Conservation (phyloP, 768 basidiomycete species). For the Hypholoma fasciculare region DNA sequence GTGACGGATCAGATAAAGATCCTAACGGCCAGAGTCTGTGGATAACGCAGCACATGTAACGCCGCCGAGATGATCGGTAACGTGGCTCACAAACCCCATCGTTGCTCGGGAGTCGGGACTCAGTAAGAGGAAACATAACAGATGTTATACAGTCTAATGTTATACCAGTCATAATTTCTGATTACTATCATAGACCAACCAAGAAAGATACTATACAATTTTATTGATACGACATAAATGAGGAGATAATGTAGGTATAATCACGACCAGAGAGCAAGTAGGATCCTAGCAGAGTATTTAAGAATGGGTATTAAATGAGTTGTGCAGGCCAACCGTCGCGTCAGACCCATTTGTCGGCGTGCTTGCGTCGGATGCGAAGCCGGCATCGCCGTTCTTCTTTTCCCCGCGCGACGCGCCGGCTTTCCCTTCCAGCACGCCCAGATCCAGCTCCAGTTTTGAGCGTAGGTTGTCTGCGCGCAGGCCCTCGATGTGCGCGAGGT, state of each 20-base stretch:
- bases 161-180: no score
- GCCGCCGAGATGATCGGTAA: no score
- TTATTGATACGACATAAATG: constrained; percentile 9
- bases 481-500: constrained; percentile 73
- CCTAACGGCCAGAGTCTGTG: no score
- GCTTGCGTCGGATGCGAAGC: constrained; percentile 24
- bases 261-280: not conserved
- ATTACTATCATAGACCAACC: no score
- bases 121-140: no score
- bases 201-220: constrained; percentile 5
- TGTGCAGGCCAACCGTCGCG: constrained; percentile 80
- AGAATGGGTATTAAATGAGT: constrained; percentile 52
- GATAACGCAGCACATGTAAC: no score
- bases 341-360: constrained; percentile 63
- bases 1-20: no score
- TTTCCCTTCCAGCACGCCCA: constrained; percentile 35
- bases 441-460: constrained; percentile 42
- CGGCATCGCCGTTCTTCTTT: constrained; percentile 19
- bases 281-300: not conserved
- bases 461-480: constrained; percentile 84
- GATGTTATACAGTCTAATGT: no score
- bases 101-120: no score
- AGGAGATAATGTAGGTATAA: constrained; percentile 13
- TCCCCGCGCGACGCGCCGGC: constrained; percentile 23
- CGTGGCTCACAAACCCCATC: no score